Base-by-base conservation (phyloP, 148 eudicot genomes). In the Heliosperma pusillum region DNA sequence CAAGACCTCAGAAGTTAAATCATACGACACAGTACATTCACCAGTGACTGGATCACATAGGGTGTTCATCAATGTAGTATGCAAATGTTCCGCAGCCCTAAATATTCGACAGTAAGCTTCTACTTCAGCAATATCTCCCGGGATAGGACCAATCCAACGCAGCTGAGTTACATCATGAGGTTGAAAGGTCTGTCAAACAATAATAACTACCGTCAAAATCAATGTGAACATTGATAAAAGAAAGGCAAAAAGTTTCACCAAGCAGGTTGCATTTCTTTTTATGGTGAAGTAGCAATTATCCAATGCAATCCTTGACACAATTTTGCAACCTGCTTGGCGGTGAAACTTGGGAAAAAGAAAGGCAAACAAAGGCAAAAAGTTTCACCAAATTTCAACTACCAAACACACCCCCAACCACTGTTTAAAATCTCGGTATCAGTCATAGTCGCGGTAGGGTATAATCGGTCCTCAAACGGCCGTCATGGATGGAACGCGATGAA, bases 101-200 rank as follows among this genome's bases (percentile, higher is more conserved):
- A 95, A 95, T 76, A 92, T 92, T 81, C 99, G 79, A 82, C 99
- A 95, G 76, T 92, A 95, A 63, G 97, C 97, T 86, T 95, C 99
- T 52, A 95, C 90, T 86, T 95, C 99, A 30, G 99, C 96, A 33
- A 95, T 88, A 80, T 95, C 97, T 58, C 99, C 99, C 33, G 99
- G 97, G 79, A 95, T 87, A 71, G 99, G 99, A 50, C 99, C 99
- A 44, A 88, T 82, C 92, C 93, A 90, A 33, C 88, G 87, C 78
- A 86, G 76, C 64, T 86, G 89, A 42, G 87, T 83, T 29, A 81
- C 74, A 75, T 95, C 92, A 33, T 78, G 83, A 76, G 91, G 82
- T 74, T 87, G 87, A 64, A 69, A 77, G 29, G 86, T 82, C 89
- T 86, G 69, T 76, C 75, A 88, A 80, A 71, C 62, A 61, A 75